Percentiles rank a stretch among this genome's conserved stretches.
Evolutionary conservation across 1,284 basidiomycete species (phyloP).

Genomic region (Bondarzewia mesenterica): DNA sequence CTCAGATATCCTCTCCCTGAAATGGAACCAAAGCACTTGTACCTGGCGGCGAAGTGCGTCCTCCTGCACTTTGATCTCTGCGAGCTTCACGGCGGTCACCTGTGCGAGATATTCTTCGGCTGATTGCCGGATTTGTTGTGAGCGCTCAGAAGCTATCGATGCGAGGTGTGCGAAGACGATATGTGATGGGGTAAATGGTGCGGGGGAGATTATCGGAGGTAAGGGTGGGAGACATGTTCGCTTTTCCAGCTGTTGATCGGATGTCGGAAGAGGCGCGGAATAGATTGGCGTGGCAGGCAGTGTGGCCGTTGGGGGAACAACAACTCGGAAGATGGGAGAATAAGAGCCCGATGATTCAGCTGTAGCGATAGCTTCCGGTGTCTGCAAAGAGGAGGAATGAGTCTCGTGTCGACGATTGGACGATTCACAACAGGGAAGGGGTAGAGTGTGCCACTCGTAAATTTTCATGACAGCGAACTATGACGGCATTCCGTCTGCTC

Average conservation of each 20-base stretch:
- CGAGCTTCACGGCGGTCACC: constrained; percentile 47
- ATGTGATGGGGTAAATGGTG: constrained; percentile 70
- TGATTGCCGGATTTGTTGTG: constrained; percentile 42
- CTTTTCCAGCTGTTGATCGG: neutral
- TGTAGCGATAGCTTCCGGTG: constrained; percentile 3
- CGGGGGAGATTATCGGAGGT: constrained; percentile 55
- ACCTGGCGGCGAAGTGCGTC: constrained; percentile 47
- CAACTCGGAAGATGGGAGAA: constrained; percentile 9
- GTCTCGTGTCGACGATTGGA: constrained; percentile 3
- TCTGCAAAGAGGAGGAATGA: neutral
- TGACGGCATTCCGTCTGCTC: neutral
- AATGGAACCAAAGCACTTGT: constrained; percentile 55
- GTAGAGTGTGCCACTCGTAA: neutral
- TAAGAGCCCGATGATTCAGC: constrained; percentile 6
- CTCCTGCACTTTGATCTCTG: constrained; percentile 51
- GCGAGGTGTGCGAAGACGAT: constrained; percentile 61
- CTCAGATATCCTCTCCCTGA: constrained; percentile 41
- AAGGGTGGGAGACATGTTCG: constrained; percentile 17
- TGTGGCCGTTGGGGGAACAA: constrained; percentile 13
- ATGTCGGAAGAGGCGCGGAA: constrained; percentile 19
- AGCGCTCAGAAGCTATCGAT: constrained; percentile 45
- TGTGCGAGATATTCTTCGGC: constrained; percentile 53
- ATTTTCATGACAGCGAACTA: neutral
- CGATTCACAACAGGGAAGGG: constrained; percentile 35
- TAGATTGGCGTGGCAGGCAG: constrained; percentile 18